Percentiles rank a stretch among this genome's conserved stretches.
These are phyloP conservation scores for Metarhizium album DNA, from an alignment of 2,329 filamentous ascomycete genomes.

Conservation along the genomic window DNA sequence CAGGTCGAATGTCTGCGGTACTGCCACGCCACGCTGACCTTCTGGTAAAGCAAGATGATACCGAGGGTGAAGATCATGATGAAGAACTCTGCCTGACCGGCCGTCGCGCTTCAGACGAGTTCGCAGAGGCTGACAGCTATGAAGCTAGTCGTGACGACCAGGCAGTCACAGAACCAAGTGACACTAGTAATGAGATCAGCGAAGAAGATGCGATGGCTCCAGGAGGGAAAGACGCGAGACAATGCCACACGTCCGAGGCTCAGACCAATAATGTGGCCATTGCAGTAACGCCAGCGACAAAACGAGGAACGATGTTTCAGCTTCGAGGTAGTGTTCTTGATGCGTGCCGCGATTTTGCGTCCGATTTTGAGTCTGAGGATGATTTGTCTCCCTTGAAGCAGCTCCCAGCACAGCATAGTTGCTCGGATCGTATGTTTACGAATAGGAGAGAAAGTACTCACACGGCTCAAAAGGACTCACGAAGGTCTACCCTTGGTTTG, in stretches of 20 bases:
- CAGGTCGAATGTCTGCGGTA: conserved; percentile 34
- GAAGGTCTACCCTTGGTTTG: conserved; percentile 37
- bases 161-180: background rate
- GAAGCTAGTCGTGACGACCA: background rate
- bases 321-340: conserved; percentile 38
- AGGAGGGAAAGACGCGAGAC: background rate
- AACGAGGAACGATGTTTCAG: conserved; percentile 17
- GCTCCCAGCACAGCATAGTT: background rate
- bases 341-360: conserved; percentile 31
- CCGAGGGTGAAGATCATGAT: background rate
- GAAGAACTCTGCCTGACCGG: background rate
- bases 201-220: background rate
- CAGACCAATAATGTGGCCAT: background rate
- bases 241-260: background rate
- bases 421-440: background rate
- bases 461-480: conserved; percentile 10
- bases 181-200: background rate
- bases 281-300: background rate
- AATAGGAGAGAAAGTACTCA: background rate
- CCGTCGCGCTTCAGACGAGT: background rate
- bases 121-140: background rate
- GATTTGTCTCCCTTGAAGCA: conserved; percentile 26
- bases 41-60: conserved; percentile 20
- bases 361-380: conserved; percentile 46
- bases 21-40: conserved; percentile 33